Conservation (phyloP, 148 eudicot species). For the Camellia japonica region DNA sequence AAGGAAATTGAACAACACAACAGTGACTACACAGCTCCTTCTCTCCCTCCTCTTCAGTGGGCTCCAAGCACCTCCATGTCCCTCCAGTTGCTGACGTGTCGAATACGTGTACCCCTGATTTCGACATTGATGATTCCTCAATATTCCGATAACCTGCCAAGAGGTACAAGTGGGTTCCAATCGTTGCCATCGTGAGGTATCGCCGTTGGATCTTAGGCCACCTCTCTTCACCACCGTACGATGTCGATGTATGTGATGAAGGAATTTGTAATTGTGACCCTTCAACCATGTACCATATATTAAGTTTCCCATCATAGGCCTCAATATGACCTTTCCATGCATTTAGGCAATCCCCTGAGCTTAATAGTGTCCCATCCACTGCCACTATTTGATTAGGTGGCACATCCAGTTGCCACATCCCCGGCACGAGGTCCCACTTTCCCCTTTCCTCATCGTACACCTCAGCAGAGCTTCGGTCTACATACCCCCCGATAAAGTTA, state of each 20-base stretch:
- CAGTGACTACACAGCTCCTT: slow-evolving; percentile 26
- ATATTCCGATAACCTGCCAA: slow-evolving; percentile 16
- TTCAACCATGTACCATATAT: slow-evolving; percentile 26
- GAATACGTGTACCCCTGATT: slow-evolving; percentile 18
- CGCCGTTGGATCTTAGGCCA: background rate
- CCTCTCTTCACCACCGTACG: slow-evolving; percentile 1
- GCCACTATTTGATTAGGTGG: slow-evolving; percentile 35
- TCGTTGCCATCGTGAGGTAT: slow-evolving; percentile 26
- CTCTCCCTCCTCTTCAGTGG: slow-evolving; percentile 18
- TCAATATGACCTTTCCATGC: slow-evolving; percentile 38
- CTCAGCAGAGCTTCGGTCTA: slow-evolving; percentile 33
- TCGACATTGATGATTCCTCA: slow-evolving; percentile 12
- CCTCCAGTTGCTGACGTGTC: slow-evolving; percentile 16
- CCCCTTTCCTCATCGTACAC: slow-evolving; percentile 20
- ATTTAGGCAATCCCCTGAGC: slow-evolving; percentile 35
- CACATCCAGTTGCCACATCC: slow-evolving; percentile 36
- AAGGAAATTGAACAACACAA: slow-evolving; percentile 28
- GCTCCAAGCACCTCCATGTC: slow-evolving; percentile 22
- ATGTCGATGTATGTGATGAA: background rate
- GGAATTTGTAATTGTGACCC: slow-evolving; percentile 17
- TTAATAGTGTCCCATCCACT: slow-evolving; percentile 18
- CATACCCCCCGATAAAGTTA: background rate
- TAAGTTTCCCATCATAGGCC: slow-evolving; percentile 18
- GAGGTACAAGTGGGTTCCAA: slow-evolving; percentile 20
- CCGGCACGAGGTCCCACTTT: slow-evolving; percentile 22